Conservation (phyloP, 78 protist genomes). For the Dictyostelium intermedium region DNA sequence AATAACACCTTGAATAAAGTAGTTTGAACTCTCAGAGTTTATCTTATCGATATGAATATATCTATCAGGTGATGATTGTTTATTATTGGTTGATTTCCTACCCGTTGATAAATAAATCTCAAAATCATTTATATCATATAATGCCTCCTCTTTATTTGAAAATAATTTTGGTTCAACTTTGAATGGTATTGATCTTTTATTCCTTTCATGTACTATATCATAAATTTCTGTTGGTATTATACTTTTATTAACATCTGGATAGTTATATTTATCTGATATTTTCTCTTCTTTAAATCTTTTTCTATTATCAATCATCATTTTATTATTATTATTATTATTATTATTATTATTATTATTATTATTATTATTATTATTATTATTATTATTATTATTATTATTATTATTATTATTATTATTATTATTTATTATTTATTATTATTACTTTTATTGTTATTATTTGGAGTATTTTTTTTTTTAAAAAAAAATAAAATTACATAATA, state of each 20-base stretch:
- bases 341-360: neutral
- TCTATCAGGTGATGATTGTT: conserved; percentile 1
- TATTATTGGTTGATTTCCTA: neutral
- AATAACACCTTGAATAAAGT: neutral
- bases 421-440: too few species aligned
- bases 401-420: too few species aligned
- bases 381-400: too few species aligned
- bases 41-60: neutral
- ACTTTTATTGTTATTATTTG: too few species aligned
- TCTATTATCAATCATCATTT: neutral
- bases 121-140: neutral
- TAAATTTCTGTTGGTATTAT: neutral
- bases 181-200: neutral
- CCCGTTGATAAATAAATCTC: neutral
- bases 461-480: too few species aligned
- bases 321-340: neutral
- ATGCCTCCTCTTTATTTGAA: neutral
- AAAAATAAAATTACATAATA: too few species aligned
- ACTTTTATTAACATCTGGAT: neutral
- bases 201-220: neutral
- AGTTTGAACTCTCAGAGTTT: neutral
- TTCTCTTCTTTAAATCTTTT: neutral
- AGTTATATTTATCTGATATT: neutral
- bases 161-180: neutral
- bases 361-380: too few species aligned